Conservation (phyloP, 2,329 filamentous ascomycete species). For the Calonectria montana region DNA sequence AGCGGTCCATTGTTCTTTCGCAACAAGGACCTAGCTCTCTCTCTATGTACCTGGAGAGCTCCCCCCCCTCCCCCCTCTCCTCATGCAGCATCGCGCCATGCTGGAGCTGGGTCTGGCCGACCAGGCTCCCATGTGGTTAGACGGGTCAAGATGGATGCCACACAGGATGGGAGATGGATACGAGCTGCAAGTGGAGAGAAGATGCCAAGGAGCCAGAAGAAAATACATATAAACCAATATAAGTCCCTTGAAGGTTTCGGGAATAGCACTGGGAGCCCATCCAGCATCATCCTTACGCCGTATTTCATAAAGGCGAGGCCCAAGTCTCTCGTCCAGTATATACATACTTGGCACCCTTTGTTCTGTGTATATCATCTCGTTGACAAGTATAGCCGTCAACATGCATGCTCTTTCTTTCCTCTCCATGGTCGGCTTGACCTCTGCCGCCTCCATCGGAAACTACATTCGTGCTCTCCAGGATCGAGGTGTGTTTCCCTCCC, state of each 20-base stretch:
- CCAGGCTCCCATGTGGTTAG: not conserved
- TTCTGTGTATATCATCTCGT: not conserved
- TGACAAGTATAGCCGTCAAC: not conserved
- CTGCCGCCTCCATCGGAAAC: conserved; percentile 40
- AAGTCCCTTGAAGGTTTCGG: not conserved
- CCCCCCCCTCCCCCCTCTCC: too few species aligned
- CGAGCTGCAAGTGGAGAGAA: not conserved
- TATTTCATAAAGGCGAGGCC: not conserved
- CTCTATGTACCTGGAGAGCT: too few species aligned
- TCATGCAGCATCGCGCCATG: not conserved
- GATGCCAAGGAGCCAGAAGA: not conserved
- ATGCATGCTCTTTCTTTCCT: conserved; percentile 43
- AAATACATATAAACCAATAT: not conserved
- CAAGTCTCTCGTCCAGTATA: not conserved
- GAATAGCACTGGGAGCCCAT: not conserved
- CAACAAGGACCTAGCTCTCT: not conserved
- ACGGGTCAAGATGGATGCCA: not conserved
- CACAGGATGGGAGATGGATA: not conserved
- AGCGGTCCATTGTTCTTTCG: not conserved
- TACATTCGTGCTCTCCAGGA: conserved; percentile 44
- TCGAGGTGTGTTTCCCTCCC: conserved; percentile 46
- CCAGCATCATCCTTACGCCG: conserved; percentile 5
- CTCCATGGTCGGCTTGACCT: conserved; percentile 40
- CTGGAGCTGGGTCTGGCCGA: not conserved
- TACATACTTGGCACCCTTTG: not conserved